A percentile compares a stretch with the other conserved stretches of the same genome.
Conservation (phyloP, 148 eudicot species). For the Silene latifolia region DNA sequence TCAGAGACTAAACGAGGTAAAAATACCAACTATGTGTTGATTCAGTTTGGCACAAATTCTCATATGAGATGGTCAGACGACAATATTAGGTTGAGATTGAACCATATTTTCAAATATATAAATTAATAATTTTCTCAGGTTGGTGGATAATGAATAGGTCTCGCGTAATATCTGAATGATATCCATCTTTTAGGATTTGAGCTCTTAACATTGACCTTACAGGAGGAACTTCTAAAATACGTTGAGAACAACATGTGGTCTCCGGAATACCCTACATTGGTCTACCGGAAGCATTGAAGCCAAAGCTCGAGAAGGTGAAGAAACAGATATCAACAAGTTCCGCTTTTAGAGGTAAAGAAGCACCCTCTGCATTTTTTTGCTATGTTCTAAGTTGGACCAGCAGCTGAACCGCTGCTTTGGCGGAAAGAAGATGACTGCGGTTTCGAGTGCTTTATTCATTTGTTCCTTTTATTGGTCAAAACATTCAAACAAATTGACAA, state of each 20-base stretch:
- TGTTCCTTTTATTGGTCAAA: conserved; percentile 1
- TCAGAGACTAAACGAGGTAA: conserved; percentile 62
- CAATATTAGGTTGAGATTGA: no score
- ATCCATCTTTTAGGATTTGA: not conserved
- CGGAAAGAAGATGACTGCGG: not conserved
- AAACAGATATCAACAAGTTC: not conserved
- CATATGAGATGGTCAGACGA: not conserved
- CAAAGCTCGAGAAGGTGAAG: not conserved
- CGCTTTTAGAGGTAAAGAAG: not conserved
- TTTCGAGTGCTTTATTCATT: conserved; percentile 1
- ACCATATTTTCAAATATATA: no score
- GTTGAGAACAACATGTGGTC: conserved; percentile 87
- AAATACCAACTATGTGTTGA: not conserved
- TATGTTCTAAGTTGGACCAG: not conserved
- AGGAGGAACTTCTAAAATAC: conserved; percentile 60
- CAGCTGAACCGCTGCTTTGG: not conserved
- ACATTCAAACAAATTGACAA: not conserved
- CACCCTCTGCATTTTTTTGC: not conserved
- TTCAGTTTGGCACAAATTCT: not conserved
- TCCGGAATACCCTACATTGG: conserved; percentile 85
- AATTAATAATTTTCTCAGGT: no score
- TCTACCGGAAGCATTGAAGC: conserved; percentile 60
- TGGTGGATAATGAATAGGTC: no score
- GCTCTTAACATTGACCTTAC: conserved; percentile 26
- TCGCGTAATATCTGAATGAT: not conserved